Evolutionary conservation across 805 yeast genomes (phyloP).

Genomic region (Metschnikowia cerradonensis): DNA sequence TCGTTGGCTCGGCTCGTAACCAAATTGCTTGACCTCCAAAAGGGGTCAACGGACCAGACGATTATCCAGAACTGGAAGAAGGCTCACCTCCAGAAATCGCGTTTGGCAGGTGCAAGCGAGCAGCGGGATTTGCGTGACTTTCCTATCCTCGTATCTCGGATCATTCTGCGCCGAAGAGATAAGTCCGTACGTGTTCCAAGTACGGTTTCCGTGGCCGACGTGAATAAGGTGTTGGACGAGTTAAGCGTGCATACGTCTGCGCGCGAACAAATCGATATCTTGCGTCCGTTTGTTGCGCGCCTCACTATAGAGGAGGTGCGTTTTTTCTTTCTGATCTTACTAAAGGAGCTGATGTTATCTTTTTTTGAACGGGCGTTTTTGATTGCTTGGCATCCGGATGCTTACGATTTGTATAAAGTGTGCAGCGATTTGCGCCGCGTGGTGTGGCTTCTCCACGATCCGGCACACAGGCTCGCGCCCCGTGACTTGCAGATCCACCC

Average conservation of each 20-base stretch:
- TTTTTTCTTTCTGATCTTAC: slow-evolving; percentile 64
- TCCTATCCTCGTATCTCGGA: slow-evolving; percentile 48
- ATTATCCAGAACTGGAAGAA: slow-evolving; percentile 36
- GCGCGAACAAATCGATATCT: slow-evolving; percentile 37
- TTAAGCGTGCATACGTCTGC: slow-evolving; percentile 24
- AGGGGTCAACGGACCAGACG: slow-evolving; percentile 55
- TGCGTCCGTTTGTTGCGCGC: slow-evolving; percentile 47
- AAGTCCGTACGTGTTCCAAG: slow-evolving; percentile 29
- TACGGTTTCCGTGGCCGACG: slow-evolving; percentile 24
- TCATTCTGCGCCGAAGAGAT: slow-evolving; percentile 51
- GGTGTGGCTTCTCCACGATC: slow-evolving; percentile 52
- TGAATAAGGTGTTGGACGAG: slow-evolving; percentile 29
- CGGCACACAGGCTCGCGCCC: slow-evolving; percentile 38
- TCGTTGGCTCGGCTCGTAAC: slow-evolving; percentile 48
- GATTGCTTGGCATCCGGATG: slow-evolving; percentile 74
- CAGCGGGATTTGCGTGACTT: slow-evolving; percentile 27
- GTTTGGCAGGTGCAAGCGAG: slow-evolving; percentile 43
- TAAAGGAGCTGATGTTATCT: slow-evolving; percentile 58
- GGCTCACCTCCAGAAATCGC: slow-evolving; percentile 31
- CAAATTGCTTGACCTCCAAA: slow-evolving; percentile 54
- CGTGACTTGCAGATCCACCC: slow-evolving; percentile 41
- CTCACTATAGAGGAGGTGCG: slow-evolving; percentile 61
- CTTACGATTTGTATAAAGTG: slow-evolving; percentile 56
- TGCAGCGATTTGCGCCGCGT: slow-evolving; percentile 61
- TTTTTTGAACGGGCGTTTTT: slow-evolving; percentile 59